These are phyloP conservation scores for Chlamydomonas reinhardtii DNA, from an alignment of 163 green algal genomes.

Conservation along the genomic window DNA sequence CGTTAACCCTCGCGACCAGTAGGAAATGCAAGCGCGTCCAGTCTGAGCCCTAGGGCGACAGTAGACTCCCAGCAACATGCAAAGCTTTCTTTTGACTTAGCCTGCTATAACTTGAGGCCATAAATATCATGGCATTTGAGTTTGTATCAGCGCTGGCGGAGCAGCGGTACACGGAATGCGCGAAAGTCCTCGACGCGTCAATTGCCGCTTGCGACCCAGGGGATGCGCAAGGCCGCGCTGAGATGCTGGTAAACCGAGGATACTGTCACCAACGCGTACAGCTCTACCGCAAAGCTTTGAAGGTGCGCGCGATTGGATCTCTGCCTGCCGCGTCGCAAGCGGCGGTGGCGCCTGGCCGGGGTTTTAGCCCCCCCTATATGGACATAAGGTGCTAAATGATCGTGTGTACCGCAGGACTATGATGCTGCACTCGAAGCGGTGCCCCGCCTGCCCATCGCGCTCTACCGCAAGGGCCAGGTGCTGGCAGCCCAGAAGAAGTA, in stretches of 20 bases:
- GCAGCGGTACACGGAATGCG: conserved; percentile 27
- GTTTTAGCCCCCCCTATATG: too few species aligned
- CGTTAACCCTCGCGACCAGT: too few species aligned
- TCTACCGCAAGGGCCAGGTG: conserved; percentile 74
- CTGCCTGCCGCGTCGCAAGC: too few species aligned
- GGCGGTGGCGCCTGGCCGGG: too few species aligned
- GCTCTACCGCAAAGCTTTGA: conserved; percentile 81
- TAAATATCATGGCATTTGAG: conserved; percentile 6
- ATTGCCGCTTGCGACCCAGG: conserved; percentile 52
- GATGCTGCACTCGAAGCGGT: conserved; percentile 60
- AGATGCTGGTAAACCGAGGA: conserved; percentile 76
- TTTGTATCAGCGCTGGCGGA: conserved; percentile 16
- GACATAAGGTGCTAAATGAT: too few species aligned
- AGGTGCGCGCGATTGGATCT: conserved; percentile 60
- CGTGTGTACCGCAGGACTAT: conserved; percentile 67
- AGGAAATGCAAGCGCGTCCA: not conserved
- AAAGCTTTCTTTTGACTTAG: too few species aligned
- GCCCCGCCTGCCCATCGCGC: conserved; percentile 49
- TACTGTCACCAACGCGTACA: conserved; percentile 77
- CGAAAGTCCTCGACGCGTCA: conserved; percentile 57
- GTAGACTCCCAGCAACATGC: too few species aligned
- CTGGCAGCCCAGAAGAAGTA: conserved; percentile 67
- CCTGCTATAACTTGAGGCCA: too few species aligned
- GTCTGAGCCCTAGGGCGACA: too few species aligned
- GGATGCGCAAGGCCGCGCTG: conserved; percentile 29